Conservation (phyloP, 805 yeast species). For the Candida schatavii region DNA sequence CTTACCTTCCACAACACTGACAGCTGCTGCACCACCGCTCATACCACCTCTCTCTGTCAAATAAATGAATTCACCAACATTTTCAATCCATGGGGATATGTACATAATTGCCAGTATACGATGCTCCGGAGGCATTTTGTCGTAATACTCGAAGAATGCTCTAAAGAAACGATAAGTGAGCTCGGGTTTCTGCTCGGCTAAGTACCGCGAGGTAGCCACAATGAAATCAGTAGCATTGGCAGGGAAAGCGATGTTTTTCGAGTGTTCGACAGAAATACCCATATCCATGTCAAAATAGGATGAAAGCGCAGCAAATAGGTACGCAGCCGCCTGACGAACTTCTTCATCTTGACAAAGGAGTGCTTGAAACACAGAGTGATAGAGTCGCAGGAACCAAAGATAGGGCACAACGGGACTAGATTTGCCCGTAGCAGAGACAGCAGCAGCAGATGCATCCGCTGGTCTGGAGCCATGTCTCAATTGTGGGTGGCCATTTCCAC, state of each 20-base stretch:
- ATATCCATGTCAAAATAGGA: constrained; percentile 56
- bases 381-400: constrained; percentile 54
- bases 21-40: too few species aligned
- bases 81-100: constrained; percentile 72
- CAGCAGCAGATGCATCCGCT: constrained; percentile 15
- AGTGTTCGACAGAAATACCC: constrained; percentile 53
- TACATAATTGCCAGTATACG: constrained; percentile 47
- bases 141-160: constrained; percentile 46
- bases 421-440: constrained; percentile 22
- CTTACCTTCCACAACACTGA: too few species aligned
- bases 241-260: constrained; percentile 66
- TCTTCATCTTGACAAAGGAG: constrained; percentile 57
- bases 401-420: constrained; percentile 16
- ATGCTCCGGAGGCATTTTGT: constrained; percentile 31
- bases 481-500: constrained; percentile 8
- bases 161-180: constrained; percentile 60
- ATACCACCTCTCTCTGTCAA: constrained; percentile 40
- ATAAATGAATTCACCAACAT: constrained; percentile 58
- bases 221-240: constrained; percentile 62
- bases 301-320: constrained; percentile 60
- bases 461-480: too few species aligned
- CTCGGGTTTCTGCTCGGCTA: constrained; percentile 56
- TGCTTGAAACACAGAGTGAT: constrained; percentile 67
- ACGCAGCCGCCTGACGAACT: constrained; percentile 62
- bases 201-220: constrained; percentile 49